Conservation (phyloP, 345 rosid species). For the Clausena lansium region DNA sequence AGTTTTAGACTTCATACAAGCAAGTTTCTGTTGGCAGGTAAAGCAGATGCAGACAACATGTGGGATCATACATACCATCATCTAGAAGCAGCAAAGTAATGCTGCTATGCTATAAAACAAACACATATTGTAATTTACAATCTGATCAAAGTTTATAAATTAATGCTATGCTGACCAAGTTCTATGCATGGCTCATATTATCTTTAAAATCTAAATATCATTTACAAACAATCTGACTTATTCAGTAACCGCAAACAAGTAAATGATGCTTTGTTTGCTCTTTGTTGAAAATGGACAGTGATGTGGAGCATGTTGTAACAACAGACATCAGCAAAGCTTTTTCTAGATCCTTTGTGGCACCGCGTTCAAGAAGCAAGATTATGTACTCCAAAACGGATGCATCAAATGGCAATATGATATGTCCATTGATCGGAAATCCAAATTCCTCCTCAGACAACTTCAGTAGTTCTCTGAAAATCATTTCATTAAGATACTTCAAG, state of each 20-base stretch:
- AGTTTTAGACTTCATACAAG: neutral
- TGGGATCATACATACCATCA: no score
- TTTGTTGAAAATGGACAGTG: neutral
- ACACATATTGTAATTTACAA: neutral
- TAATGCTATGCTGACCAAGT: neutral
- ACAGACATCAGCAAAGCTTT: constrained; percentile 6
- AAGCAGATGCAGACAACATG: neutral
- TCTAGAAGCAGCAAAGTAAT: neutral
- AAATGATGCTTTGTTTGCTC: neutral
- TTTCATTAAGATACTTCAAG: neutral
- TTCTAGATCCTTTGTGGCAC: neutral
- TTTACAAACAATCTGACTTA: neutral
- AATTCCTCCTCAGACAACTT: constrained; percentile 16
- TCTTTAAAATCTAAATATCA: neutral
- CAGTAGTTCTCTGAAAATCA: constrained; percentile 7
- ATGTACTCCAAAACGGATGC: constrained; percentile 11
- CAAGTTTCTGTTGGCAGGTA: neutral
- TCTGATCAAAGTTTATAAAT: neutral
- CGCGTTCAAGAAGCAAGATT: neutral
- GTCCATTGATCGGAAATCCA: neutral
- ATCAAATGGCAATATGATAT: constrained; percentile 19
- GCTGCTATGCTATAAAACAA: neutral
- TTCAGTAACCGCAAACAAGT: neutral
- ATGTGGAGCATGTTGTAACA: neutral
- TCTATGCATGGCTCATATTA: neutral